Evolutionary conservation across 352 stramenopile species (phyloP), one percentile per base, ranked within the genome.

Genomic region (Phytophthora quininea): DNA sequence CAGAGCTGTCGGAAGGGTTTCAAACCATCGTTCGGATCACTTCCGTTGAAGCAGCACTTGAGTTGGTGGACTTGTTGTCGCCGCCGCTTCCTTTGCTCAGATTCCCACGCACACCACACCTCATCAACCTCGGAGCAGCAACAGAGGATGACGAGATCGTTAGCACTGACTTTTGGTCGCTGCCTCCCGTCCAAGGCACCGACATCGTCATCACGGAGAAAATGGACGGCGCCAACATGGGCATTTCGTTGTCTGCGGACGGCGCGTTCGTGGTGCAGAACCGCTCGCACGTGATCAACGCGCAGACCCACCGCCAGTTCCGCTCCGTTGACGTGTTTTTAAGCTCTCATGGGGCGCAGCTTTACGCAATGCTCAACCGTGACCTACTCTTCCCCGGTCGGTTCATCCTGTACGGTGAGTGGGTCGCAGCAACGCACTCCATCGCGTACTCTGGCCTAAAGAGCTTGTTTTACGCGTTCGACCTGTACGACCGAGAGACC

Each of bases 361-460:
- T 96, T 29, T 70, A 69, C 14, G 47, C 70, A 19, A 53, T 94
- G 10, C 50, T 96, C 19, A 19, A 72, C 10, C 82, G 67, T 10
- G 80, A 89, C 37, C 15, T 57, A 27, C 62, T 91, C 31, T 89
- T 89, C 47, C 84, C 85, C 0, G 77, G 88, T 9, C 79, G 83
- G 15, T 91, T 85, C 56, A 87, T 93, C 31, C 62, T 96, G 15
- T 96, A 89, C 63, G 89, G 88, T 42, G 89, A 96, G 58, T 97
- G 88, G 88, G 63, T 93, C 15, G 83, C 84, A 10, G 85, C 86
- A 12, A 89, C 77, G 51, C 88, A 97, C 64, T 95, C 85, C 55
- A 86, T 96, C 53, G n/a, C 80, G 62, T 97, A 97, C 66, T 74
- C 80, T 4, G 62, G 59, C 4, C 73, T 97, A 2, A 62, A 74